Base-by-base conservation (phyloP, 164 flowering plant species). In the Piper betle region DNA sequence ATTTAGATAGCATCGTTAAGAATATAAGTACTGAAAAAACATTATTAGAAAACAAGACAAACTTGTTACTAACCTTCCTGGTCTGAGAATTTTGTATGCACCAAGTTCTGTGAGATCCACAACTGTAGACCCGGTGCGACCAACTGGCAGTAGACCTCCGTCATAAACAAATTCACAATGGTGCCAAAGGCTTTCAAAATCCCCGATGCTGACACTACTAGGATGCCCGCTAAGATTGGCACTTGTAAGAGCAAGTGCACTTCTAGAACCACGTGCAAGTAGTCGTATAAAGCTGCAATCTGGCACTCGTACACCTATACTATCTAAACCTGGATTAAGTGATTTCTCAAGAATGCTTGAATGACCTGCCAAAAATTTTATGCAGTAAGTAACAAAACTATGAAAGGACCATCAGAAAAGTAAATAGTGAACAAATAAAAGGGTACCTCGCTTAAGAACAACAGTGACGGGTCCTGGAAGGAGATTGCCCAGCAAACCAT, bases 391-490 rank as follows among this genome's bases (percentile, higher is more conserved):
- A 25, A 25, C 33, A 25, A 25, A 25, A 25, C 33, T 25, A 25
- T 25, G 33, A 25, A 25, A 25, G 2, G 33, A 25, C 33, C 33
- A 25, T 25, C 33, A 25, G 33, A 25, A 25, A 25, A 25, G 33
- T 25, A 25, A 25, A 1, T 25, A 25, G 33, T 2, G 33, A 25
- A 25, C 2, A 25, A 25, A 25, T 25, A 25, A 25, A 25, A 43
- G 41, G 4, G 73, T 62, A 92, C 96, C 98, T 84, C 96, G 81
- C 61, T 52, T 72, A 37, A 92, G 77, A 55, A 92, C 83, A 57
- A 90, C 83, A 62, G 99, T 94, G 59, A 90, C 96, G 63, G 99
- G 99, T 52, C 97, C 99, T 0, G 99, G 99, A 58, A 94, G 91
- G 64, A 94, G 95, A 63, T 76, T 69, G 20, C 84, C 85, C 60